Evolutionary conservation across 2,329 filamentous ascomycete genomes (phyloP), one percentile per base, ranked within the genome.

Genomic region (Thielaviopsis euricoi): DNA sequence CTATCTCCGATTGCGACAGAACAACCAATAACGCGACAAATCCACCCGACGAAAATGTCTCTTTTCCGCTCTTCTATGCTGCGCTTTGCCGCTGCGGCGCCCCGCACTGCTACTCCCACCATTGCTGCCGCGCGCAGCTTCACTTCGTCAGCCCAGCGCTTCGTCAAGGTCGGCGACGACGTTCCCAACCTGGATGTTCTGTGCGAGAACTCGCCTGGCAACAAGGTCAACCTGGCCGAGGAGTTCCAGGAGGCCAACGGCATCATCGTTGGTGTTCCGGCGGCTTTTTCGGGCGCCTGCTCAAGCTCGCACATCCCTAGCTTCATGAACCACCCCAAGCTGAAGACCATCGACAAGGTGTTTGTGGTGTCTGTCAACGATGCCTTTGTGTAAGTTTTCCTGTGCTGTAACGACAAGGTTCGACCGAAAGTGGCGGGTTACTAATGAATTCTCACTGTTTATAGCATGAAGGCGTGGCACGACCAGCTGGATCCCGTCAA

Each of bases 291-390:
- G 1, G 72, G 73, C 25, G 75, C 74, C 26, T 80, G 77, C 73
- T 81, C 78, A 52, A 71, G 74, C 66, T 74, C 69, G 62, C 91
- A 97, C 68, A 77, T 97, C 52, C 91, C 91, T 0, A 86, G 87
- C 58, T 97, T 89, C 73, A 85, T 96, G 70, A 83, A 82, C 67
- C 86, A 88, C 68, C 78, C 84, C 58, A 82, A 84, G 69, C 77
- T 94, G 64, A 87, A 87, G 73, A 76, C 84, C 61, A 88, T 87
- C 29, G 90, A 89, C 53, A 77, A 86, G 66, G 87, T 95, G 52
- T 95, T 94, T 66, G 88, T 97, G 48, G 82, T 97, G 58, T 83
- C 87, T 17, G 90, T 96, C 68, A 97, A 97, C 69, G 91, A 97
- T 69, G 81, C 89, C 21, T 96, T 96, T 69, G 90, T 95, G 87